These are phyloP conservation scores for Przewalskia tangutica DNA, from an alignment of 257 asterid species.

Conservation along the genomic window DNA sequence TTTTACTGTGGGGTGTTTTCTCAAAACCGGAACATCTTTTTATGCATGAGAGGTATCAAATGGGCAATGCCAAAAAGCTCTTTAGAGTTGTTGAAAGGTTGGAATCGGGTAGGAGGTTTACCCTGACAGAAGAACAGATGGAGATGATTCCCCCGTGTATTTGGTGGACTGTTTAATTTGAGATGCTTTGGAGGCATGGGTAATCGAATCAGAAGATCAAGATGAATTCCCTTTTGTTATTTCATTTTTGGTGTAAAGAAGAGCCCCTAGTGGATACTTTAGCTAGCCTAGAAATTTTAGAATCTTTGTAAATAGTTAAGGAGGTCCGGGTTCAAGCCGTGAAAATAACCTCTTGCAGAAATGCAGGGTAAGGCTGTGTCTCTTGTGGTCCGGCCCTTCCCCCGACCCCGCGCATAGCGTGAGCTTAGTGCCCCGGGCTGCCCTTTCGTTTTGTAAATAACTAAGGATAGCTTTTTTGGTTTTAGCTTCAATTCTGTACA, in stretches of 20 bases:
- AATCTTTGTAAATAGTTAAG: not conserved
- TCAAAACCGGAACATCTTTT: not conserved
- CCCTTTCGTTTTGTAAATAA: too few species aligned
- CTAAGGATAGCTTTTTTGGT: not conserved
- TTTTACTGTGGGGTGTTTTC: not conserved
- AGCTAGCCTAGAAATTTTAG: not conserved
- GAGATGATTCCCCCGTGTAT: not conserved
- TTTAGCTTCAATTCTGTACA: not conserved
- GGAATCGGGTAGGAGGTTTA: too few species aligned
- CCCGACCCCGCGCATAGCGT: too few species aligned
- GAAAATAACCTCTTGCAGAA: too few species aligned
- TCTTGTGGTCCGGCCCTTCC: too few species aligned
- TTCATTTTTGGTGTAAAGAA: not conserved
- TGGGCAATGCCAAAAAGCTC: not conserved
- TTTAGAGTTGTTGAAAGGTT: not conserved
- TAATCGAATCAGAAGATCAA: not conserved
- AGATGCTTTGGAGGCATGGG: not conserved
- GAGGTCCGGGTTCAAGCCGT: not conserved
- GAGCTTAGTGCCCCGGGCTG: too few species aligned
- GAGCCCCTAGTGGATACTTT: not conserved
- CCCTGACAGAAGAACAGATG: too few species aligned
- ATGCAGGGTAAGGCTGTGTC: too few species aligned
- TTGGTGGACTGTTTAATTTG: not conserved
- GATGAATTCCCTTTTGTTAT: not conserved
- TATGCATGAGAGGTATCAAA: not conserved